Evolutionary conservation across 768 basidiomycete genomes (phyloP).

Genomic region (Albatrellus ellisii): DNA sequence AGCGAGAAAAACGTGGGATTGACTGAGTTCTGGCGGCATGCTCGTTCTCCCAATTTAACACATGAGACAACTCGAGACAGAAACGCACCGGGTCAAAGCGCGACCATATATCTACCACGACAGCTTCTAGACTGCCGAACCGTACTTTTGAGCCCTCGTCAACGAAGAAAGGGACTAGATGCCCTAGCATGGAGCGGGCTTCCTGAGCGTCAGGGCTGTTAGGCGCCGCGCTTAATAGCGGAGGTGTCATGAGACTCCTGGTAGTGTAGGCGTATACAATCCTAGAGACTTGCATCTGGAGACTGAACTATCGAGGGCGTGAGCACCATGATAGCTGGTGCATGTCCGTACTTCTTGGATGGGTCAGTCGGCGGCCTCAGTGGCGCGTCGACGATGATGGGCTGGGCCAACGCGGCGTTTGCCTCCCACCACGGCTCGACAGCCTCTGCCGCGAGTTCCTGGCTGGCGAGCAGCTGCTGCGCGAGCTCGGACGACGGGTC

Average conservation of each 20-base stretch:
- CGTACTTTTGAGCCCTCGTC: conserved; percentile 46
- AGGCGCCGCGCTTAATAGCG: conserved; percentile 31
- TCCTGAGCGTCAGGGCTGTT: conserved; percentile 32
- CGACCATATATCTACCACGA: conserved; percentile 56
- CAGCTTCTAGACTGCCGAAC: conserved; percentile 34
- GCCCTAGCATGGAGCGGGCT: conserved; percentile 33
- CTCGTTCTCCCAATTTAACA: neutral
- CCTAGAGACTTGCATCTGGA: conserved; percentile 23
- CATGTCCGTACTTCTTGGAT: conserved; percentile 19
- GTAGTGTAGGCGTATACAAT: conserved; percentile 57
- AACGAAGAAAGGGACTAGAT: conserved; percentile 49
- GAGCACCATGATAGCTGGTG: conserved; percentile 31
- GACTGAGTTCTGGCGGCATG: conserved; percentile 15
- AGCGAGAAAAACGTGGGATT: conserved; percentile 32
- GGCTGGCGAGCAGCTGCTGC: conserved; percentile 43
- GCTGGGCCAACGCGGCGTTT: conserved; percentile 1
- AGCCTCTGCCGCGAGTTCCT: conserved; percentile 36
- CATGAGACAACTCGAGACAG: neutral
- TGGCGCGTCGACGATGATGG: neutral
- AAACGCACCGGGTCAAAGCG: conserved; percentile 39
- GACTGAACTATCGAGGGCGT: conserved; percentile 30
- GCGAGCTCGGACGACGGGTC: conserved; percentile 53
- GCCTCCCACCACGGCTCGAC: conserved; percentile 67
- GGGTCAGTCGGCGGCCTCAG: conserved; percentile 4
- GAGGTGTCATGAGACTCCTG: conserved; percentile 46